Evolutionary conservation across 768 basidiomycete species (phyloP).

Genomic region (Lactarius evosmus): DNA sequence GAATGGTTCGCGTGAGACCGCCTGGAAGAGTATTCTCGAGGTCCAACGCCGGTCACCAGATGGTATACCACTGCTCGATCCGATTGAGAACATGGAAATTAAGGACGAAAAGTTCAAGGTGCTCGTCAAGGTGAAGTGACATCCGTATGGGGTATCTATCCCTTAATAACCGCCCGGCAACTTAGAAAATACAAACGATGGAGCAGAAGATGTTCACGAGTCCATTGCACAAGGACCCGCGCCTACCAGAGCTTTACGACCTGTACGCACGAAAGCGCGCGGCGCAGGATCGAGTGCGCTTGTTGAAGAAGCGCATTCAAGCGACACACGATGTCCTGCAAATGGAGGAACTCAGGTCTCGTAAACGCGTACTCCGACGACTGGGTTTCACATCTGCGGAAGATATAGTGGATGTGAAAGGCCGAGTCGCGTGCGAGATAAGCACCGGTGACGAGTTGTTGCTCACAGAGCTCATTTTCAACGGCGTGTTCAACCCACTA

Average conservation of each 20-base stretch:
- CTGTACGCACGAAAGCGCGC: conserved; percentile 75
- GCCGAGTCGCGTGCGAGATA: conserved; percentile 97
- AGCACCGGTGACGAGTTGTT: conserved; percentile 95
- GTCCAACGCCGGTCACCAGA: conserved; percentile 89
- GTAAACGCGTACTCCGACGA: conserved; percentile 90
- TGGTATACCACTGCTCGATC: conserved; percentile 84
- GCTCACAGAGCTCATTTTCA: conserved; percentile 95
- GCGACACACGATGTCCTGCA: conserved; percentile 91
- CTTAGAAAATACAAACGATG: conserved; percentile 86
- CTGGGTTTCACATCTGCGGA: conserved; percentile 84
- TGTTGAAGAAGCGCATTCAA: conserved; percentile 81
- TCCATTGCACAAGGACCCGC: conserved; percentile 73
- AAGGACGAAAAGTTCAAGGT: conserved; percentile 90
- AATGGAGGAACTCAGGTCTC: conserved; percentile 91
- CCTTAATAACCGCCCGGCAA: neutral
- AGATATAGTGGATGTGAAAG: conserved; percentile 98
- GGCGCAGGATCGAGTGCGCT: conserved; percentile 63
- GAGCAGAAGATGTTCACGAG: conserved; percentile 82
- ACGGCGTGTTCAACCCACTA: conserved; percentile 90
- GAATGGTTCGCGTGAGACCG: conserved; percentile 70
- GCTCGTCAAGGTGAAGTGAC: conserved; percentile 63
- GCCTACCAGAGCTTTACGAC: conserved; percentile 78
- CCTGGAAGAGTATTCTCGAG: conserved; percentile 88
- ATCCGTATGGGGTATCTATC: neutral
- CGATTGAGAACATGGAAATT: conserved; percentile 92